Percentiles rank a stretch among this genome's conserved stretches.
These are phyloP conservation scores for Microcyclospora pomicola DNA, from an alignment of 2,329 filamentous ascomycete species.

Conservation along the genomic window DNA sequence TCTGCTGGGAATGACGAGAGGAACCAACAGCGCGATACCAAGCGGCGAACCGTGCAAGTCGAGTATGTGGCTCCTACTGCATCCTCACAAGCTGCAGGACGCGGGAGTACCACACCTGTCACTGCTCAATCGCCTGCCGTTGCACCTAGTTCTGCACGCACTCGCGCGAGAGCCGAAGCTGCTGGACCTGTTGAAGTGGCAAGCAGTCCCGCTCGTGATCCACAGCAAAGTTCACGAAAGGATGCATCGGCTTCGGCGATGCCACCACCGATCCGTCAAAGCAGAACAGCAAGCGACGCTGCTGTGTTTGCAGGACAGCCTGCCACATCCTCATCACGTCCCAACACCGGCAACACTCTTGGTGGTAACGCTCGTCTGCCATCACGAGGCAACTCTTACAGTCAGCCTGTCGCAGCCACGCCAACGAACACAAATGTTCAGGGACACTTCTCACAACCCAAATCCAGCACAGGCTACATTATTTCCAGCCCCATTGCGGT, in stretches of 20 bases:
- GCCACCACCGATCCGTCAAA: conserved; percentile 29
- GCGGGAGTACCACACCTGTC: conserved; percentile 41
- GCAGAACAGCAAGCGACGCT: conserved; percentile 37
- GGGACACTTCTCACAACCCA: conserved; percentile 71
- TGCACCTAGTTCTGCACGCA: conserved; percentile 26
- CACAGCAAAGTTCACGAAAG: conserved; percentile 8
- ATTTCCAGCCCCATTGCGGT: conserved; percentile 52
- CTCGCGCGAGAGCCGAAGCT: conserved; percentile 41
- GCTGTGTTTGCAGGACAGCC: conserved; percentile 20
- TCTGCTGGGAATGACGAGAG: conserved; percentile 10
- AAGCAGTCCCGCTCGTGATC: conserved; percentile 14
- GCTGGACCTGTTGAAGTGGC: conserved; percentile 37
- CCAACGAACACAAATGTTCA: conserved; percentile 81
- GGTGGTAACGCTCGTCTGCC: conserved; percentile 46
- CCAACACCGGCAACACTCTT: conserved; percentile 70
- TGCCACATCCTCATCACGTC: conserved; percentile 41
- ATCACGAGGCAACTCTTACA: conserved; percentile 64
- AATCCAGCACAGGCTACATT: conserved; percentile 50
- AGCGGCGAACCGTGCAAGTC: conserved; percentile 88
- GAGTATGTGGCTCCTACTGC: conserved; percentile 92
- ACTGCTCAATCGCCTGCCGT: conserved; percentile 6
- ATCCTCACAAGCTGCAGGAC: conserved; percentile 47
- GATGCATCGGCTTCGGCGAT: conserved; percentile 15
- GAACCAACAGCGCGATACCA: conserved; percentile 62
- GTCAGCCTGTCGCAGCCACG: conserved; percentile 73